Base-by-base conservation (phyloP, 179 eudicot genomes). In the Camellia oleifera region DNA sequence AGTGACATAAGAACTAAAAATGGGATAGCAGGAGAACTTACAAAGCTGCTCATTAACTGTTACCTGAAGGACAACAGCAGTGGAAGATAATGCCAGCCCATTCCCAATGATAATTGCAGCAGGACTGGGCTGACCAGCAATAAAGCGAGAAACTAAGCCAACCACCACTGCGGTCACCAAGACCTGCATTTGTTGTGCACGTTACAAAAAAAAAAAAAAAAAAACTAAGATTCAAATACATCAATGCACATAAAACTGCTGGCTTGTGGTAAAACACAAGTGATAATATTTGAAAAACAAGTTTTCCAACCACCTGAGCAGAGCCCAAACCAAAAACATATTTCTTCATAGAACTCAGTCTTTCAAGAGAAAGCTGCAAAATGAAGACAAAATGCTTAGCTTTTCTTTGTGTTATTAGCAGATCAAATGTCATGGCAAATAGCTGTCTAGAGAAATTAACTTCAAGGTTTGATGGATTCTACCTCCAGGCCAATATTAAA, bases 31-130 rank as follows among this genome's bases (percentile, higher is more conserved):
- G 0, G 26, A 23, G 26, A 23, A 23, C 26, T 23, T 23, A 23
- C 26, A 23, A 48, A 82, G 50, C 46, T 46, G 56, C 64, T 40
- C 66, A 62, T 44, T 67, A 71, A 79, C 66, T 42, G 78, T 83
- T 87, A 96, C 99, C 98, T 96, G 99, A 74, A 96, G 91, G 84
- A 96, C 99, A 86, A 96, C 99, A 84, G 98, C 99, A 72, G 99
- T 96, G 23, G 99, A 96, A 66, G 99, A 96, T 85, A 96, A 85
- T 60, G 99, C 99, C 84, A 96, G 90, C 78, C 99, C 99, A 89
- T 94, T 96, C 11, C 99, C 99, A 84, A 96, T 92, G 66, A 96
- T 98, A 81, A 96, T 87, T 70, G 97, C 94, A 80, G 99, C 99
- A 81, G 99, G 98, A 87, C 98, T 97, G 64, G 93, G 84, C 88